Evolutionary conservation across 352 stramenopile genomes (phyloP).

Genomic region (Phytophthora pisi): DNA sequence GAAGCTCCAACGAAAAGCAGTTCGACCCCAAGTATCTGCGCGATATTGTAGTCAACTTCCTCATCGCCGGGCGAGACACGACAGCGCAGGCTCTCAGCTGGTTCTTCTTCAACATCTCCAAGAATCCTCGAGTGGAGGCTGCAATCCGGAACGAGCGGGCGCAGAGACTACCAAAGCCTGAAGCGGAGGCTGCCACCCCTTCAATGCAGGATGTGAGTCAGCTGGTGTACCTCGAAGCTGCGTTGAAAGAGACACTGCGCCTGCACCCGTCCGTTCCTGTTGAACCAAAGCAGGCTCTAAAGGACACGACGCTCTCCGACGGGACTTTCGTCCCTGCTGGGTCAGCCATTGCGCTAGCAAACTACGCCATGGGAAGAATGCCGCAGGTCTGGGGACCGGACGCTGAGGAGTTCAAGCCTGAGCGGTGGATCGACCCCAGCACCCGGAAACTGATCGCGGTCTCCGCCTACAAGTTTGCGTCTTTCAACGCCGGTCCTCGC

Average conservation of each 20-base stretch:
- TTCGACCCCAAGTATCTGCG: constrained; percentile 43
- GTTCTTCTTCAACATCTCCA: constrained; percentile 63
- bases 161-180: neutral
- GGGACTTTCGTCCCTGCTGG: constrained; percentile 49
- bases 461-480: constrained; percentile 64
- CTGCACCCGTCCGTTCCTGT: constrained; percentile 58
- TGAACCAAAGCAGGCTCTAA: constrained; percentile 32
- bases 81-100: constrained; percentile 71
- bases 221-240: constrained; percentile 54
- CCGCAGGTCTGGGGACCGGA: constrained; percentile 55
- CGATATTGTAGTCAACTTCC: constrained; percentile 80
- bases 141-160: constrained; percentile 49
- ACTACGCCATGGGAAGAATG: constrained; percentile 54
- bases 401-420: constrained; percentile 50
- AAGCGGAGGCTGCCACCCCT: constrained; percentile 19
- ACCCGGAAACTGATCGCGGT: constrained; percentile 30
- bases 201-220: constrained; percentile 51
- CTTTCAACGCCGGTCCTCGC: constrained; percentile 68
- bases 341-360: constrained; percentile 32
- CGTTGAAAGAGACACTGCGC: constrained; percentile 63
- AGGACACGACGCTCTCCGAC: constrained; percentile 59
- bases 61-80: constrained; percentile 78
- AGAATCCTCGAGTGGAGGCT: constrained; percentile 48
- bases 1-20: neutral
- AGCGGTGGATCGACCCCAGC: constrained; percentile 53